A percentile compares a stretch with the other conserved stretches of the same genome.
Conservation (phyloP, 495 filamentous ascomycete species). For the Penicillium argentinense region DNA sequence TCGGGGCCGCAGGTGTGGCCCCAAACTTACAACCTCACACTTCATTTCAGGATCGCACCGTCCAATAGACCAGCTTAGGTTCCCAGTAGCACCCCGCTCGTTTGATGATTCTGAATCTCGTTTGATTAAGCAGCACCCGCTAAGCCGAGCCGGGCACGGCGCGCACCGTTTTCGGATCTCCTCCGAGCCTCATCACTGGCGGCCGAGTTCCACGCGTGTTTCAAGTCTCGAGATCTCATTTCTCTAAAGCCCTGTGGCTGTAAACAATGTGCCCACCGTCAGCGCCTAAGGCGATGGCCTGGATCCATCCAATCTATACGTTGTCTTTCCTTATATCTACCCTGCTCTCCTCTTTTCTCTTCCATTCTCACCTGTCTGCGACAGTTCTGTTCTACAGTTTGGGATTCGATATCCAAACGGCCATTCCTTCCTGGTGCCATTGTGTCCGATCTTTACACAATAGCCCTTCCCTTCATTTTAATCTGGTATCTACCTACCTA, state of each 20-base stretch:
- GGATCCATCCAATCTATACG: not conserved
- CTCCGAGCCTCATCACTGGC: constrained; percentile 16
- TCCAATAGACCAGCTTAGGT: not conserved
- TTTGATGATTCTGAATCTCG: not conserved
- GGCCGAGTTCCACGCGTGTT: constrained; percentile 30
- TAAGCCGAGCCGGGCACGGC: constrained; percentile 14
- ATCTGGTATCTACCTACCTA: too few relatives aligned
- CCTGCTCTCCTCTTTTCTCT: constrained; percentile 6
- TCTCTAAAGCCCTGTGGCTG: constrained; percentile 14
- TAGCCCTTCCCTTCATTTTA: constrained; percentile 6
- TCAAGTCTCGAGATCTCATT: constrained; percentile 31
- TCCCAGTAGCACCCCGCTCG: not conserved
- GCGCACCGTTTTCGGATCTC: constrained; percentile 11
- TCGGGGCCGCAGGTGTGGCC: not conserved
- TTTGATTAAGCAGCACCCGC: constrained; percentile 18
- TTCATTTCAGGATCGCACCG: not conserved
- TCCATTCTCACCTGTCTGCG: constrained; percentile 25
- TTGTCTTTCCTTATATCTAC: constrained; percentile 3
- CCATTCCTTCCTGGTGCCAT: constrained; percentile 32
- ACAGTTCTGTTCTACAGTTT: constrained; percentile 26
- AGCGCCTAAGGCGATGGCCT: not conserved
- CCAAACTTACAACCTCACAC: not conserved
- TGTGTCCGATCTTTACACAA: constrained; percentile 22
- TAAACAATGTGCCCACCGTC: constrained; percentile 3
- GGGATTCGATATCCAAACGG: constrained; percentile 35